Evolutionary conservation across 495 filamentous ascomycete genomes (phyloP), one percentile per base, ranked within the genome.

Genomic region (Penicillium riverlandense): DNA sequence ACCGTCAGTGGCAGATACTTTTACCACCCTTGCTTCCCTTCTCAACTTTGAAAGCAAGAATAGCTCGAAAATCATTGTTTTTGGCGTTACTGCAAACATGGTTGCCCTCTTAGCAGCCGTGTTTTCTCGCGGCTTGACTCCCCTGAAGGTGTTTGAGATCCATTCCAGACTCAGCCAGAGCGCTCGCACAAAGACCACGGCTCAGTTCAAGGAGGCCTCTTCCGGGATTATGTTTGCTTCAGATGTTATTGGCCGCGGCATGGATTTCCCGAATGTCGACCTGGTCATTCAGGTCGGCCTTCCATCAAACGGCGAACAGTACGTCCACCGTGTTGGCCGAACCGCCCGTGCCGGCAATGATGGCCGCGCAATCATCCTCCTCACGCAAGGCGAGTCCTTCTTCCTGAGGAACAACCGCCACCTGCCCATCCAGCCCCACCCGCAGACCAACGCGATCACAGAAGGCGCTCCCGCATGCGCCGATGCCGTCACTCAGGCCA

Each of bases 251-350:
- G 83, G 82, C 12, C 76, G 83, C 41, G 83, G 83, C 28, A 91
- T 96, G 88, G 91, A 96, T 61, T 96, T 96, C 70, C 90, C 91
- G 42, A 82, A 89, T 50, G 91, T 96, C 41, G 84, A 89, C 36
- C 79, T 95, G 50, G 90, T 96, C 49, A 80, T 96, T 56, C 90
- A 96, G 58, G 61, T 91, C 41, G 86, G 88, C 38, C 54, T 84
- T 11, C 88, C 90, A 4, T 64, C 74, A 7, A 75, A 76, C 49
- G 69, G 79, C 11, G 91, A 96, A 44, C 76, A 83, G 43, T 96
- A 96, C 62, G 86, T 96, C 49, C 90, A 96, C 62, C 81, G 91
- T 43, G 72, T 96, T 44, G 90, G 90, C 16, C 86, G 62, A 50
- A 83, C 79, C 8, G 79, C 70, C 29, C 79, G 79, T 46, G 83